Evolutionary conservation across 345 rosid genomes (phyloP), one percentile per base, ranked within the genome.

Genomic region (Euphorbia tirucalli): DNA sequence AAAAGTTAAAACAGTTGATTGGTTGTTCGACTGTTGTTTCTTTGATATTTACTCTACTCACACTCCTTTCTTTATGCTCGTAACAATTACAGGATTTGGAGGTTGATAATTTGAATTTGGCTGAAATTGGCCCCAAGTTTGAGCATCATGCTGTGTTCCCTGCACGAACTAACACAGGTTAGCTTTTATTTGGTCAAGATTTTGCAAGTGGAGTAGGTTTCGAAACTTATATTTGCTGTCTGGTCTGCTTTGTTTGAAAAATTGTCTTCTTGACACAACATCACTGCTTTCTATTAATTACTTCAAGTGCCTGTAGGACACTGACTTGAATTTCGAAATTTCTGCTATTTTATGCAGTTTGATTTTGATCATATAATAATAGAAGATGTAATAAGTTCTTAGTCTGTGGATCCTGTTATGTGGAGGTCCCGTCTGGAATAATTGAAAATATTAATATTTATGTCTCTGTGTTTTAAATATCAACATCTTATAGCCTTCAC

Each of bases 111-210:
- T 73, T 93, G 75, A 87, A 91, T 77, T 82, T 96, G 80, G 86
- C 90, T 8, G 85, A 82, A 75, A 87, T 88, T 65, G 99, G 99
- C 75, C 97, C 98, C 37, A 89, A 90, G 59, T 93, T 96, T 71
- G 98, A 93, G 88, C 83, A 89, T 79, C 97, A 96, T 79, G 83
- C 78, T 66, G 72, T 87, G 85, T 96, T 96, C 81, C 95, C 99
- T 7, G 93, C 98, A 35, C 83, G 98, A 76, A 96, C 93, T 11
- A 96, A 93, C 81, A 91, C 99, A 54, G 97, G 99, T 96, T 78
- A 75, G 92, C 61, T 58, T 27, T 62, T 55, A 37, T 37, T 19
- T 7, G 54, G 30, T 68, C 43, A 22, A 13, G n/a, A 1, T 61
- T 19, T 35, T 35, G 25, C 68, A 39, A 71, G 37, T 22, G 9